A percentile compares a stretch with the other conserved stretches of the same genome.
Evolutionary conservation across 202 grass and related monocot genomes (phyloP).

Genomic region (Hordeum pubiflorum): DNA sequence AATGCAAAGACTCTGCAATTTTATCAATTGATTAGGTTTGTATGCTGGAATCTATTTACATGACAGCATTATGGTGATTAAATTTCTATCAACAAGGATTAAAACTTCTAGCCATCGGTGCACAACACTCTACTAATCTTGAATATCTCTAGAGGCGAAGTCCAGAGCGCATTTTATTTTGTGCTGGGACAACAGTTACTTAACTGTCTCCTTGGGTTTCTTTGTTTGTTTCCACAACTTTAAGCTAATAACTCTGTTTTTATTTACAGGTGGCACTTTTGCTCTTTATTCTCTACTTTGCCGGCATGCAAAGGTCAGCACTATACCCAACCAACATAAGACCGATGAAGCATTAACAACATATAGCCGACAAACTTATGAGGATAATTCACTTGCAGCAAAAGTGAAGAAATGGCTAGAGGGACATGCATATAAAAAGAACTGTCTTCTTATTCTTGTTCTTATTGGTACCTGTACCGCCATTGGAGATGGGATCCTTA

Average conservation of each 20-base stretch:
- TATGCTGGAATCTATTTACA: slow-evolving; percentile 15
- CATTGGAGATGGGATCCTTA: slow-evolving; percentile 87
- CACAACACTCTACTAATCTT: slow-evolving; percentile 13
- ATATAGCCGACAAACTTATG: slow-evolving; percentile 79
- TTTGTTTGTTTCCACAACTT: slow-evolving; percentile 11
- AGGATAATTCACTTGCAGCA: slow-evolving; percentile 75
- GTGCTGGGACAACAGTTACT: slow-evolving; percentile 11
- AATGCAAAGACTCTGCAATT: slow-evolving; percentile 22
- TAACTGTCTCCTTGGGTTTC: neutral
- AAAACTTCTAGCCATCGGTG: slow-evolving; percentile 21
- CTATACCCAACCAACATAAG: slow-evolving; percentile 87
- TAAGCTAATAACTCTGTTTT: neutral
- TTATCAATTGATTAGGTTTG: slow-evolving; percentile 17
- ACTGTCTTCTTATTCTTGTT: slow-evolving; percentile 68
- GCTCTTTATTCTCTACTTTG: slow-evolving; percentile 94
- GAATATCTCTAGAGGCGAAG: slow-evolving; percentile 27
- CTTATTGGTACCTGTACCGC: slow-evolving; percentile 82
- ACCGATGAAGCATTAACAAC: slow-evolving; percentile 88
- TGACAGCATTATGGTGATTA: neutral
- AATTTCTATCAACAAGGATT: slow-evolving; percentile 18
- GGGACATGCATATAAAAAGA: slow-evolving; percentile 62
- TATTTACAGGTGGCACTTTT: slow-evolving; percentile 74
- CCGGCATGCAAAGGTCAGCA: slow-evolving; percentile 87
- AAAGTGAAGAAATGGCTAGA: slow-evolving; percentile 86
- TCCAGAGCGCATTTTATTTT: slow-evolving; percentile 11